A percentile compares a stretch with the other conserved stretches of the same genome.
These are phyloP conservation scores for Diaporthe eres DNA, from an alignment of 2,329 filamentous ascomycete genomes.

Conservation along the genomic window DNA sequence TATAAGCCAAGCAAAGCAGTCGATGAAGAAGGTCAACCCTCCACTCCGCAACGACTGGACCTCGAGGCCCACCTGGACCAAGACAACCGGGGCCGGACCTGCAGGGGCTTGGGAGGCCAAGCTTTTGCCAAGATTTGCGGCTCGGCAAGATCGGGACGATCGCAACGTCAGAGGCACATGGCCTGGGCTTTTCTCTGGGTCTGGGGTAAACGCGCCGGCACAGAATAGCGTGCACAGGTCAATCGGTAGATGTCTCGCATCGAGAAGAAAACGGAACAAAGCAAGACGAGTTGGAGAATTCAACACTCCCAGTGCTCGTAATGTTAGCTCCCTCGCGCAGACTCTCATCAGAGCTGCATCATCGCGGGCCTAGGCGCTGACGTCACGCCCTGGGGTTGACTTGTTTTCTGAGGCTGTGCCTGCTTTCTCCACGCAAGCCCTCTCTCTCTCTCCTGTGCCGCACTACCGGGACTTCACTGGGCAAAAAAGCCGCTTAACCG, in stretches of 20 bases:
- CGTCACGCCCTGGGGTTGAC: constrained; percentile 13
- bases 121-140: constrained; percentile 44
- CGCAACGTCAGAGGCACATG: constrained; percentile 39
- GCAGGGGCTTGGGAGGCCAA: constrained; percentile 38
- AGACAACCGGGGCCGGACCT: constrained; percentile 16
- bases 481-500: neutral
- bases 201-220: neutral
- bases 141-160: constrained; percentile 24
- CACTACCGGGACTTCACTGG: constrained; percentile 4
- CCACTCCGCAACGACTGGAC: constrained; percentile 9
- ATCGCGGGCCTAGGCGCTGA: constrained; percentile 15
- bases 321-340: neutral
- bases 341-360: constrained; percentile 25
- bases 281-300: neutral
- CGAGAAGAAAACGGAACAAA: neutral
- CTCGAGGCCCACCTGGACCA: constrained; percentile 18
- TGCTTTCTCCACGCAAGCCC: constrained; percentile 6
- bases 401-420: constrained; percentile 23
- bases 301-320: no score
- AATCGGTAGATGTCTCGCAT: neutral
- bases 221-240: neutral
- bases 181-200: constrained; percentile 28
- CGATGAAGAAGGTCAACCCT: neutral
- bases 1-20: constrained; percentile 6
- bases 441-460: neutral